Base-by-base conservation (phyloP, 768 basidiomycete genomes). In the Trametes cingulata region DNA sequence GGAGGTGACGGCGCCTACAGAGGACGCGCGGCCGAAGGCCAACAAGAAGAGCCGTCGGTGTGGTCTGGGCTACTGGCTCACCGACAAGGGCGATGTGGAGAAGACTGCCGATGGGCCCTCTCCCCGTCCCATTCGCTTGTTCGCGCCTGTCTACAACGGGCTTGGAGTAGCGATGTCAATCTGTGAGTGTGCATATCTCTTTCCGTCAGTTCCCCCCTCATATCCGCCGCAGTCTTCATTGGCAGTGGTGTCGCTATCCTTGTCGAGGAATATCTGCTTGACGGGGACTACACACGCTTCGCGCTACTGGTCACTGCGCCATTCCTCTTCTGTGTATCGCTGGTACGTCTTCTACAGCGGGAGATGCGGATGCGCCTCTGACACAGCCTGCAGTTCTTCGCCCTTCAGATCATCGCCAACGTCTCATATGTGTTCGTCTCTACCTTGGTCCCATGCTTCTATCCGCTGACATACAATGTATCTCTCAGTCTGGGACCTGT, bases 71-170 rank as follows among this genome's bases (percentile, higher is more conserved):
- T 71, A 71, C 48, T 71, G 63, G 42, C 64, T 71, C 14, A 65
- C 67, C 19, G 61, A 63, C 63, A 72, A 36, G 67, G 70, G 59
- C 20, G 88, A 88, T 62, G 64, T 77, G 13, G 89, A 90, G 74
- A 82, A 81, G 62, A 81, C 76, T 0, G 62, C 72, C 9, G 59
- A 69, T 19, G 74, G 69, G 29, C 74, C 69, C 1, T 69, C 64
- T 19, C 35, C 65, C 2, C 60, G 75, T 12, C 75, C 75, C 1
- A 65, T 82, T 19, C 81, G 84, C 19, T 78, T 90, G 24, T 83
- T 90, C 50, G 90, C 90, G 3, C 90, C 91, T 1, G 63, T 89
- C 4, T 91, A 91, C 68, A 80, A 80, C 33, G 90, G 90, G 13
- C 67, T 91, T 6, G 90, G 85, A 1, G 78, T 80, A 40, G 91